Evolutionary conservation across 2,329 filamentous ascomycete genomes (phyloP), one percentile per base, ranked within the genome.

Genomic region (Xylaria sp.): DNA sequence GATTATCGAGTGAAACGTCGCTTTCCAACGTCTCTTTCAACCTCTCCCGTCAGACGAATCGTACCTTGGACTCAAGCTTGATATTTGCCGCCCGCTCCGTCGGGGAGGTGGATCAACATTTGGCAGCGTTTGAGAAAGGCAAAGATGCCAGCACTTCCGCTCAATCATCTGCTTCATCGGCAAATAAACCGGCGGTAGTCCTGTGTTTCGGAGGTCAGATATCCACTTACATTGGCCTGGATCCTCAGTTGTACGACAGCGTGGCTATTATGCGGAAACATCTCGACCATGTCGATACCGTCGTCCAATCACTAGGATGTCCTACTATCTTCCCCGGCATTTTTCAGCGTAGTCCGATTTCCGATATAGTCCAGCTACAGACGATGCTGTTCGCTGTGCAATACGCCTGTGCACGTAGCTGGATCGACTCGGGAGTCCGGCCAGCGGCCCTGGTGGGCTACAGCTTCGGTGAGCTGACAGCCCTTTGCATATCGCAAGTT

Each of bases 21-120:
- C 55, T 56, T 46, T 43, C 43, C 0, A 65, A 74, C 26, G 2
- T 76, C 2, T 63, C 72, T 1, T 74, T 72, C 56, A 69, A 71
- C 29, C 2, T 73, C 1, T 57, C 56, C 29, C 66, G 66, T 2
- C 67, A 73, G 47, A 66, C 61, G 7, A 71, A 74, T 41, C 66
- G 63, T 2, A 52, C 52, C 7, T 61, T 72, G 11, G 45, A 54
- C 1, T 57, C 58, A 7, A 57, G 40, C 6, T 43, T 68, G 7
- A 48, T 69, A 2, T 67, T 74, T 43, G 65, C 50, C 26, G 61
- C 51, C 40, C 50, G 49, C 9, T 72, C 67, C 2, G 42, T 66
- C n/a, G 54, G 54, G 13, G 69, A 71, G 44, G 54, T 71, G 8
- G 43, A 63, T 16, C 50, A 56, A 19, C 66, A 59, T 40, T 48